Conservation (phyloP, 2,329 filamentous ascomycete species). For the Colletotrichum lindemuthianum region DNA sequence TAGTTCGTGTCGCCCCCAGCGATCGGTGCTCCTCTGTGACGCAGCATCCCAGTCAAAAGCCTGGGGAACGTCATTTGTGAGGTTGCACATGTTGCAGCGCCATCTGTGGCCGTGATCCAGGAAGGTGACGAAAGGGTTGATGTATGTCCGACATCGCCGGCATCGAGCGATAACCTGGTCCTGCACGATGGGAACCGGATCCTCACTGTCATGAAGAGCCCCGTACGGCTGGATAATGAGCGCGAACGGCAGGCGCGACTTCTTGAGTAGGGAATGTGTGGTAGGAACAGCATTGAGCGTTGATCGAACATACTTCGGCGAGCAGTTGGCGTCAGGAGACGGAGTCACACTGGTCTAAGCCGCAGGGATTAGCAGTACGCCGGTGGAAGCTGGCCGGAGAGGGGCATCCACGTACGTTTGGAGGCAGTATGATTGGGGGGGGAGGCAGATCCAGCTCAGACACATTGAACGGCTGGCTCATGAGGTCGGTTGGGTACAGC, state of each 20-base stretch:
- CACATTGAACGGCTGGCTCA: conserved; percentile 94
- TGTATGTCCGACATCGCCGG: conserved; percentile 94
- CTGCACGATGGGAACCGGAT: conserved; percentile 89
- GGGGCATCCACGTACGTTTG: conserved; percentile 75
- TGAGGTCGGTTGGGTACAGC: conserved; percentile 89
- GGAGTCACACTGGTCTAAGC: conserved; percentile 85
- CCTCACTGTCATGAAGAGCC: conserved; percentile 91
- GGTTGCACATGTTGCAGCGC: conserved; percentile 99
- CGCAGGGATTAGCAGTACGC: conserved; percentile 9
- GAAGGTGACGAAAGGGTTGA: conserved; percentile 97
- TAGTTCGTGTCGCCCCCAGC: conserved; percentile 91
- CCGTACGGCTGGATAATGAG: conserved; percentile 97
- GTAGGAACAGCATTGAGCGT: conserved; percentile 95
- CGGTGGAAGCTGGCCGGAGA: not conserved
- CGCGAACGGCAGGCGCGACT: conserved; percentile 94
- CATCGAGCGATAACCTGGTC: conserved; percentile 98
- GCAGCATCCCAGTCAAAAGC: conserved; percentile 98
- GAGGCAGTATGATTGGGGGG: conserved; percentile 88
- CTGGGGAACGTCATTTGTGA: conserved; percentile 99
- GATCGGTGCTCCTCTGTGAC: conserved; percentile 88
- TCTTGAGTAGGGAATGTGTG: conserved; percentile 92
- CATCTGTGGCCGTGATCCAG: conserved; percentile 96
- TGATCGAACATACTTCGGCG: conserved; percentile 92
- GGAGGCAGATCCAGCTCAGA: conserved; percentile 91
- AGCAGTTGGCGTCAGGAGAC: conserved; percentile 90